Conservation (phyloP, 192 early-diverging fungal genomes). For the Ambispora gerdemannii region DNA sequence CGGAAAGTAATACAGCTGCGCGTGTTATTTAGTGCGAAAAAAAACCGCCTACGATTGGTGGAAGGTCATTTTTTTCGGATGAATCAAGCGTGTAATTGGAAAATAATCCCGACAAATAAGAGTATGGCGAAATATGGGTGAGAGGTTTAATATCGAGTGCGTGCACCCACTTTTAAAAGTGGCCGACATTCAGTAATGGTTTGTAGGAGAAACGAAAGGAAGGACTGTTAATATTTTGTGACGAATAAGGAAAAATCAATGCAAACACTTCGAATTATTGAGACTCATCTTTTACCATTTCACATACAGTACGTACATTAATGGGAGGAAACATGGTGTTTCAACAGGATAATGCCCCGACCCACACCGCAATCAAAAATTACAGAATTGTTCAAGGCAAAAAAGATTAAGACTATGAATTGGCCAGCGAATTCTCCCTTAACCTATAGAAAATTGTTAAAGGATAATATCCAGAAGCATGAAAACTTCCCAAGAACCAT, state of each 20-base stretch:
- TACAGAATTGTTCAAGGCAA: background rate
- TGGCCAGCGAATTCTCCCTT: background rate
- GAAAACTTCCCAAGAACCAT: too few relatives aligned
- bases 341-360: background rate
- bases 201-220: background rate
- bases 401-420: background rate
- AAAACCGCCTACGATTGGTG: background rate
- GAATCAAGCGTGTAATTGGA: background rate
- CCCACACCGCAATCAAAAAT: background rate
- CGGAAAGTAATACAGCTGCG: background rate
- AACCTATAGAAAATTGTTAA: background rate
- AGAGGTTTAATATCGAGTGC: background rate
- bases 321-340: background rate
- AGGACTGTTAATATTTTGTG: background rate
- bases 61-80: background rate
- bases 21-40: background rate
- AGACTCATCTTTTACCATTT: background rate
- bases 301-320: background rate
- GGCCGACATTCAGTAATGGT: background rate
- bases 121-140: background rate
- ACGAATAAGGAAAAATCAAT: background rate
- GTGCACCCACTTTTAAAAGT: background rate
- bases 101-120: background rate
- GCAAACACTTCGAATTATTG: background rate
- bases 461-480: too few relatives aligned